Evolutionary conservation across 179 eudicot species (phyloP).

Genomic region (Carnegiea gigantea): DNA sequence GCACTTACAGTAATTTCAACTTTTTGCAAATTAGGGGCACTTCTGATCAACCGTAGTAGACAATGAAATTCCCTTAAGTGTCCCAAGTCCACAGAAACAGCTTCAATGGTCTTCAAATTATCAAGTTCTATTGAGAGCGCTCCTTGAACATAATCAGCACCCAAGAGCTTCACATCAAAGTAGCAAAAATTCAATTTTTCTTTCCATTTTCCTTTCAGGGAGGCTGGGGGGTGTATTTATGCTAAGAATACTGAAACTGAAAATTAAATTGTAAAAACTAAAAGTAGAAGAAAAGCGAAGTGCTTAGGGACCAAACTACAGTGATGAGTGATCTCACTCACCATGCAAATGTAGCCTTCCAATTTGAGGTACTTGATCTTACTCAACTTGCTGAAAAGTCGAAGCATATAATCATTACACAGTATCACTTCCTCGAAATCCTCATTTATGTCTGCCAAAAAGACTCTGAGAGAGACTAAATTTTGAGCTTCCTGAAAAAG

Average conservation of each 20-base stretch:
- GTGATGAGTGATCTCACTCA: not conserved
- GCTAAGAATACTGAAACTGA: too few species aligned
- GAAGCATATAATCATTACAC: not conserved
- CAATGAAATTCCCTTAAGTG: not conserved
- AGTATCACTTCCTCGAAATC: not conserved
- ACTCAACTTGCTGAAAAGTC: not conserved
- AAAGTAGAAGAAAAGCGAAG: not conserved
- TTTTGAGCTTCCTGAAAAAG: not conserved
- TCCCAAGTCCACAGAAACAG: not conserved
- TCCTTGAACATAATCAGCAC: not conserved
- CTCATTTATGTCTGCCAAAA: not conserved
- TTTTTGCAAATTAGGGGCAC: conserved; percentile 4
- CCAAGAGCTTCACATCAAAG: not conserved
- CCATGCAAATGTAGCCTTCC: not conserved
- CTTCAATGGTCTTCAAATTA: not conserved
- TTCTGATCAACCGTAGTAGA: not conserved
- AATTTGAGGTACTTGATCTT: not conserved
- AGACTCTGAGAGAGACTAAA: not conserved
- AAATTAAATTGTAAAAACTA: not conserved
- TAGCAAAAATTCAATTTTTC: not conserved
- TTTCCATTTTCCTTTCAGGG: too few species aligned
- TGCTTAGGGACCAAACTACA: not conserved
- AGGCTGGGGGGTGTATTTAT: too few species aligned
- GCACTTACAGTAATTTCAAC: not conserved
- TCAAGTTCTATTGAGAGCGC: not conserved